Evolutionary conservation across 345 rosid species (phyloP).

Genomic region (Linum trigynum): DNA sequence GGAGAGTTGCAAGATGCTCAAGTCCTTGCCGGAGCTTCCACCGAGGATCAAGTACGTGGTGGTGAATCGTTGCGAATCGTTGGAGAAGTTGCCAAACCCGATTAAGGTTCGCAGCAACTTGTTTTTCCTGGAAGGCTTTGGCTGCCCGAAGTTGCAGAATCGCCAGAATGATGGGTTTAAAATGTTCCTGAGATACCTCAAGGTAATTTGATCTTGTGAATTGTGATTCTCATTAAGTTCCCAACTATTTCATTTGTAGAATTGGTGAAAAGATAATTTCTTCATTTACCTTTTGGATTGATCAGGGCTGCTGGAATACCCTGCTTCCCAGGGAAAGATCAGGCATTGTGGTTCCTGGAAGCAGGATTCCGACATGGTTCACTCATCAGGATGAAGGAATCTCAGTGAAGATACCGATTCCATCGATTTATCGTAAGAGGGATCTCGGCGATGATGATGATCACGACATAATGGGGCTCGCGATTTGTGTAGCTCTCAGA

Average conservation of each 20-base stretch:
- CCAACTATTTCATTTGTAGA: no score
- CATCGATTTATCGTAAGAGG: background rate
- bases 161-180: background rate
- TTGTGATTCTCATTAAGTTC: background rate
- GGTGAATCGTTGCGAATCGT: background rate
- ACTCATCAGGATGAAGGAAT: background rate
- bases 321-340: background rate
- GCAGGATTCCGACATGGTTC: background rate
- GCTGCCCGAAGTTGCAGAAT: background rate
- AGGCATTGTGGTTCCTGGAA: background rate
- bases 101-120: background rate
- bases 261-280: no score
- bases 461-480: background rate
- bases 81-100: background rate
- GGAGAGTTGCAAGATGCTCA: constrained; percentile 17
- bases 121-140: background rate
- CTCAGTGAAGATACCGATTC: background rate
- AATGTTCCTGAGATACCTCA: background rate
- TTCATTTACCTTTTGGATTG: no score
- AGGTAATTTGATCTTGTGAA: background rate
- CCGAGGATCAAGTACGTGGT: constrained; percentile 1
- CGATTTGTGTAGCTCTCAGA: background rate
- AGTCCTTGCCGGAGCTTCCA: constrained; percentile 20
- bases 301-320: background rate
- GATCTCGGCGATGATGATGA: background rate